Evolutionary conservation across 257 asterid species (phyloP).

Genomic region (Echites panduratus): DNA sequence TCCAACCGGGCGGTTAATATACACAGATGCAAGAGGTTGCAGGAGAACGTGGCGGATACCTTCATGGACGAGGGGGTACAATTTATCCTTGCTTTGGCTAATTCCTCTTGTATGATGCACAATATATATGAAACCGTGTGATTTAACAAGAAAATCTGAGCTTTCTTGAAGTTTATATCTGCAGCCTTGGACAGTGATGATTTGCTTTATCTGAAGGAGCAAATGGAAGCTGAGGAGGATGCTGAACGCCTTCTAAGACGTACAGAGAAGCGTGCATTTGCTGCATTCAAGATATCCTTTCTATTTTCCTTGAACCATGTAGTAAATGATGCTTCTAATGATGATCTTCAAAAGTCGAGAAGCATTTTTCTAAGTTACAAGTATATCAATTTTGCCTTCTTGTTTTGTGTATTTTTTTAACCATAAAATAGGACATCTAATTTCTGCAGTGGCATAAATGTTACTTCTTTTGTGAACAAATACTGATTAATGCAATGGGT

Average conservation of each 20-base stretch:
- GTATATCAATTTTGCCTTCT: background rate
- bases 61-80: conserved; percentile 98
- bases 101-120: background rate
- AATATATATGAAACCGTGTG: background rate
- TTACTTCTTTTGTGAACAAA: background rate
- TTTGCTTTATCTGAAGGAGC: conserved; percentile 97
- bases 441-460: background rate
- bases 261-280: conserved; percentile 96
- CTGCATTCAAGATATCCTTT: conserved; percentile 96
- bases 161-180: conserved; percentile 33
- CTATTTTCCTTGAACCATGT: background rate
- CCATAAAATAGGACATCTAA: background rate
- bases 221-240: conserved; percentile 98
- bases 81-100: conserved; percentile 9
- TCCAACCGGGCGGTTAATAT: conserved; percentile 52
- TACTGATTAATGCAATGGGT: background rate
- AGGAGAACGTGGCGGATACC: conserved; percentile 99
- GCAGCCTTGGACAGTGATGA: conserved; percentile 99
- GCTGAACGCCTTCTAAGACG: conserved; percentile 95
- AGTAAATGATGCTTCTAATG: background rate
- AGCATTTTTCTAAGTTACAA: background rate
- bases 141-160: conserved; percentile 10
- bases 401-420: background rate
- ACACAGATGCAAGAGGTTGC: conserved; percentile 96
- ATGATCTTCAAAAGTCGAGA: background rate